Conservation (phyloP, 2,329 filamentous ascomycete genomes). For the Fusarium sororula region DNA sequence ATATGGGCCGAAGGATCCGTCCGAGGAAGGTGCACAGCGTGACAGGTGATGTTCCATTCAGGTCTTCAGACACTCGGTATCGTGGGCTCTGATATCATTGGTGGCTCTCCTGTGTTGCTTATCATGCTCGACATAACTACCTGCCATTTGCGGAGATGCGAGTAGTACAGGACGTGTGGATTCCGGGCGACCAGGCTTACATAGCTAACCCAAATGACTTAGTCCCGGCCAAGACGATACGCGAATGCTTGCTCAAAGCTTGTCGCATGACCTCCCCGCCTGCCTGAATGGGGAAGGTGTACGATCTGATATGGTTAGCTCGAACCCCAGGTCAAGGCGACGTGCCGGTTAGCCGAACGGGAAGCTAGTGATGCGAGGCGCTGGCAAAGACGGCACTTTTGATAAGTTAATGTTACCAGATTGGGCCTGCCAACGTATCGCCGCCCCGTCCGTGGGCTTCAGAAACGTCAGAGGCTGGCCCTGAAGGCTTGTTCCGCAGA, state of each 20-base stretch:
- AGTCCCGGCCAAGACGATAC: not conserved
- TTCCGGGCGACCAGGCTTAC: not conserved
- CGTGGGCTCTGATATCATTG: not conserved
- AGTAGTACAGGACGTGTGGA: not conserved
- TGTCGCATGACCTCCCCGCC: not conserved
- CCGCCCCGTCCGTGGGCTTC: no score
- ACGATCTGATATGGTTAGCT: not conserved
- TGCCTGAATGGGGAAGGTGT: not conserved
- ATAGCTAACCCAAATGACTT: not conserved
- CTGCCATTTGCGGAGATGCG: not conserved
- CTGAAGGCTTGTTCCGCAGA: no score
- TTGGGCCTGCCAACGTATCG: no score
- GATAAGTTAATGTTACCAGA: no score
- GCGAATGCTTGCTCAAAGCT: not conserved
- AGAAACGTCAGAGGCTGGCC: no score
- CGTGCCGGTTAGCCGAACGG: not conserved
- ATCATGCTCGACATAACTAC: not conserved
- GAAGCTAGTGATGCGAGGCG: not conserved
- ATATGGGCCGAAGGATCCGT: not conserved
- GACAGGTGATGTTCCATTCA: not conserved
- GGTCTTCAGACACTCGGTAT: not conserved
- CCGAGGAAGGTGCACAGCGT: not conserved
- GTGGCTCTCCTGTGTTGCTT: not conserved
- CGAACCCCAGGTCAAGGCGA: not conserved
- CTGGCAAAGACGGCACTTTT: no score